Evolutionary conservation across 225 moss, liverwort and hornwort genomes (phyloP).

Genomic region (Straminergon stramineum): DNA sequence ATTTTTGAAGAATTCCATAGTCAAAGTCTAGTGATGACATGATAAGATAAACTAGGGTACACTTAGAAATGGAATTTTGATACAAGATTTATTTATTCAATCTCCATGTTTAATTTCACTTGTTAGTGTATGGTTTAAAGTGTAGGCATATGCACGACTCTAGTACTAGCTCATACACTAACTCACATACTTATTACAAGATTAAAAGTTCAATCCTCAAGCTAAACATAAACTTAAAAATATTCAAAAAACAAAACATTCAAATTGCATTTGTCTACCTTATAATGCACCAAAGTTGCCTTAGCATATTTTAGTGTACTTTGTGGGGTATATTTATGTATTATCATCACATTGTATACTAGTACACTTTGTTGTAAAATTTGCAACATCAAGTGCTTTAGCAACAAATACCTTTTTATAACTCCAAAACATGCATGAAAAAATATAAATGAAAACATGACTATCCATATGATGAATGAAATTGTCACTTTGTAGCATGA

Average conservation of each 20-base stretch:
- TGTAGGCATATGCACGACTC: rapidly evolving
- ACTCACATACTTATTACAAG: background rate
- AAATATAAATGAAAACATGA: background rate
- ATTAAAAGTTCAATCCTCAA: background rate
- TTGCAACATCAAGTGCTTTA: background rate
- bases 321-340: background rate
- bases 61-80: background rate
- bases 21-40: too few species aligned
- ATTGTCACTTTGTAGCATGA: background rate
- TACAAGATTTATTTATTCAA: background rate
- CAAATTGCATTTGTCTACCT: background rate
- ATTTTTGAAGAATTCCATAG: background rate
- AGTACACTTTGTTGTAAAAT: rapidly evolving
- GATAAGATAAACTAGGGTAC: background rate
- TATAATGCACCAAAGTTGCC: background rate
- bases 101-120: background rate
- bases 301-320: rapidly evolving
- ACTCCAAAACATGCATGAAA: background rate
- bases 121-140: background rate
- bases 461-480: background rate
- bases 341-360: background rate
- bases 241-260: background rate
- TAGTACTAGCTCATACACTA: background rate
- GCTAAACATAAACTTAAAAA: background rate
- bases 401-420: background rate